Base-by-base conservation (phyloP, 306 rosid genomes). In the Citrullus colocynthis region DNA sequence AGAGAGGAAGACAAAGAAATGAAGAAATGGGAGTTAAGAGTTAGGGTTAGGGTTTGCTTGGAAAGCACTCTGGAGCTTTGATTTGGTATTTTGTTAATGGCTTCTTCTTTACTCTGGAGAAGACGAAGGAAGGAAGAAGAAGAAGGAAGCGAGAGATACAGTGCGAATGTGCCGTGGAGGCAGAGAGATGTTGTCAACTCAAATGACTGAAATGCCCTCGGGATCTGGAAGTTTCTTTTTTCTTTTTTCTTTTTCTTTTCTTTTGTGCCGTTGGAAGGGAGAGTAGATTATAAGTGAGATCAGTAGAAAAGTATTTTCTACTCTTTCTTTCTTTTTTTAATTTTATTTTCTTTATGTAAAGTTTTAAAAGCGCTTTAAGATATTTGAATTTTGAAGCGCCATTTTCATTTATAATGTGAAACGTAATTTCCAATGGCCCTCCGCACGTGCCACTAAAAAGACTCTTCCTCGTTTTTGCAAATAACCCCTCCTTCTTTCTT, bases 141-240 rank as follows among this genome's bases (percentile, higher is more conserved):
- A 3, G 52, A 16, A 52, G 57, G 5, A 48, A 44, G 49, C 49
- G 49, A 21, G 71, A 42, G 36, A 62, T 4, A 17, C 58, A 45
- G 59, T 37, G 70, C 28, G 6, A 49, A 49, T 20, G 60, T 45
- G 48, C 58, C 51, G 30, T 20, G 12, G 69, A 59, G 24, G 44
- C 56, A 21, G 59, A 24, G 73, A 41, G 70, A 77, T 57, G n/a
- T 20, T 44, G 6, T 36, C 3, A 9, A 16, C 8, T 5, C 10
- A 78, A 64, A 49, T 64, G 42, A 78, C 81, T 21, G 7, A 66
- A 70, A 78, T 66, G 0, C 44, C 81, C 81, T 78, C 28, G 7
- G 32, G 66, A 78, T 78, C 81, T 78, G 55, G 76, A 78, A 54
- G 41, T 66, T 78, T 78, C 75, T 34, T 32, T 32, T 45, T 20